Evolutionary conservation across 148 eudicot genomes (phyloP).

Genomic region (Fagopyrum tataricum): DNA sequence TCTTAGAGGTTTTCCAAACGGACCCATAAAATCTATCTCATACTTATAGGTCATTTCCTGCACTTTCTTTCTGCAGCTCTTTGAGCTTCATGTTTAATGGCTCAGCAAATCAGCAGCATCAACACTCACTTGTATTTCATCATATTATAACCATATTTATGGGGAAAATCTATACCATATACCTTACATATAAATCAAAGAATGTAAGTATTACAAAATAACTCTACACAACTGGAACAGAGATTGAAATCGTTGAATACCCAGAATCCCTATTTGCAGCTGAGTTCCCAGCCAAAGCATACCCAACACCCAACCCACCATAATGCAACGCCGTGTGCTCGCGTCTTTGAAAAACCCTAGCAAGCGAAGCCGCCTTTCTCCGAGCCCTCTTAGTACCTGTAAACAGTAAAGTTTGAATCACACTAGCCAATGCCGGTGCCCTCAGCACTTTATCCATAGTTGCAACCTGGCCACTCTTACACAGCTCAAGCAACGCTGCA

Average conservation of each 20-base stretch:
- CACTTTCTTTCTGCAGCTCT: no score
- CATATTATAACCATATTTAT: conserved; percentile 3
- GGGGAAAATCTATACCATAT: not conserved
- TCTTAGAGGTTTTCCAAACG: no score
- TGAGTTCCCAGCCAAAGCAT: conserved; percentile 40
- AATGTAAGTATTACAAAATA: conserved; percentile 12
- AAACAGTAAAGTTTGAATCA: conserved; percentile 59
- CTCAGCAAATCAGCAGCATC: not conserved
- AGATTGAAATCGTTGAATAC: conserved; percentile 44
- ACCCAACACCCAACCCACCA: conserved; percentile 49
- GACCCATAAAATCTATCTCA: no score
- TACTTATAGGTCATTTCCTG: no score
- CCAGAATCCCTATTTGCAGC: conserved; percentile 35
- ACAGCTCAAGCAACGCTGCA: conserved; percentile 77
- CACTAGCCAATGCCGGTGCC: conserved; percentile 58
- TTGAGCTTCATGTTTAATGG: not conserved
- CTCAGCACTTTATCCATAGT: conserved; percentile 58
- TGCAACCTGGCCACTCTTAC: conserved; percentile 59
- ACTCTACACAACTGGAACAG: conserved; percentile 56
- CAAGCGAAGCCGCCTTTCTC: conserved; percentile 90
- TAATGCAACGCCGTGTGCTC: conserved; percentile 43
- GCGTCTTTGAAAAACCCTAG: conserved; percentile 72
- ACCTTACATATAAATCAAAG: conserved; percentile 14
- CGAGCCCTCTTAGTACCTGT: conserved; percentile 91
- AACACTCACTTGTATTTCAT: not conserved